Evolutionary conservation across 2,329 filamentous ascomycete genomes (phyloP).

Genomic region (Clonostachys byssicola): DNA sequence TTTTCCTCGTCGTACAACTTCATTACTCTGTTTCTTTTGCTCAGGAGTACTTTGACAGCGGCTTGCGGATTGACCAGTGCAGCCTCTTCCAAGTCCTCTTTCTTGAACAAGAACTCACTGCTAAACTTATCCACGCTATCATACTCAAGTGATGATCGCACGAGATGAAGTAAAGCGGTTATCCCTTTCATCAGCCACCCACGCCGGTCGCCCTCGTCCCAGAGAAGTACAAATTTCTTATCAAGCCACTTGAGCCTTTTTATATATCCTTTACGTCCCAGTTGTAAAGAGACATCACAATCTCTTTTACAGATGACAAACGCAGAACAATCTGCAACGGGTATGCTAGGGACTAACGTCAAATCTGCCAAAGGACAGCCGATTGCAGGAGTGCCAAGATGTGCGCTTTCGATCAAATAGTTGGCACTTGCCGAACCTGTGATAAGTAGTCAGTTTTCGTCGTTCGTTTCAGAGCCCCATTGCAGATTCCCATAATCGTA

Average conservation of each 20-base stretch:
- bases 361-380: not conserved
- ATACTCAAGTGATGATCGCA: not conserved
- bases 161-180: not conserved
- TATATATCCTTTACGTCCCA: not conserved
- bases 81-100: not conserved
- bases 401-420: not conserved
- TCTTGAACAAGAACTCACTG: not conserved
- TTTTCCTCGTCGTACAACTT: not conserved
- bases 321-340: not conserved
- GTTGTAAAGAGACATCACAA: not conserved
- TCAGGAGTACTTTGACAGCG: not conserved
- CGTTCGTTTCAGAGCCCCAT: not conserved
- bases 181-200: not conserved
- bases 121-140: not conserved
- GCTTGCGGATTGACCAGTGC: not conserved
- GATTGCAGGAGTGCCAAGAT: not conserved
- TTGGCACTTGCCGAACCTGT: not conserved
- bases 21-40: not conserved
- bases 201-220: not conserved
- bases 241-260: not conserved
- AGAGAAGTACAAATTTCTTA: not conserved
- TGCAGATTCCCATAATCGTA: not conserved
- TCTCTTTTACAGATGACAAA: not conserved
- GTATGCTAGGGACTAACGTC: not conserved
- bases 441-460: not conserved